Evolutionary conservation across 768 basidiomycete genomes (phyloP), one percentile per base, ranked within the genome.

Genomic region (Agrocybe chaxingu): DNA sequence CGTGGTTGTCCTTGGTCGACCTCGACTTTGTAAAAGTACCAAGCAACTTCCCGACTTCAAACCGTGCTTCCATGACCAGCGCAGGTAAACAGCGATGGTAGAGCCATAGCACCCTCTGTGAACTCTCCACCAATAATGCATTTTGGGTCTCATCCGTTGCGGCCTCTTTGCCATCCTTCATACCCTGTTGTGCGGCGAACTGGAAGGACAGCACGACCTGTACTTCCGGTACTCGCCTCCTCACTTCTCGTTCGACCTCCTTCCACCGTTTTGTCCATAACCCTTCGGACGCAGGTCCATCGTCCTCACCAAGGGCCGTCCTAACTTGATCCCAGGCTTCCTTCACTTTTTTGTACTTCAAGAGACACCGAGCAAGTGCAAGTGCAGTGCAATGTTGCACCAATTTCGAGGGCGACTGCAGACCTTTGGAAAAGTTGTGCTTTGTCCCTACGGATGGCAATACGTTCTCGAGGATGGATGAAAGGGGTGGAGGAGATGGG

Each of bases 331-430:
- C 60, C 51, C 92, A 79, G 1, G 69, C 56, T 1, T 68, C 62
- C 4, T 81, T 55, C 0, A 92, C 82, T 1, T 68, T 63, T 0
- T 76, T 70, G 39, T 86, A 84, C 65, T 98, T 98, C 29, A 73
- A 66, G 2, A 98, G 69, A 56, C 83, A 90, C 54, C 89, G 86
- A 1, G 80, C 79, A 3, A 98, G 73, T 0, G 85, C 82, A 4
- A 93, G 70, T 0, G 92, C 91, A 0, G 88, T 87, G 56, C 87
- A 87, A 58, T 95, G 92, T 57, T 90, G 91, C 0, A 98, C 92
- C 2, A 98, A 77, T 0, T 78, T 76, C 3, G 84, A 83, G 5
- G 79, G 34, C 2, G 85, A 81, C 54, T 89, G 82, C 1, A 98
- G 71, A 0, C 92, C 93, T 59, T 90, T 92, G 30, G 92, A 85